phyloP scores from a whole-genome alignment of 2,329 filamentous ascomycete genomes.

The Hypoxylon sp. region DNA sequence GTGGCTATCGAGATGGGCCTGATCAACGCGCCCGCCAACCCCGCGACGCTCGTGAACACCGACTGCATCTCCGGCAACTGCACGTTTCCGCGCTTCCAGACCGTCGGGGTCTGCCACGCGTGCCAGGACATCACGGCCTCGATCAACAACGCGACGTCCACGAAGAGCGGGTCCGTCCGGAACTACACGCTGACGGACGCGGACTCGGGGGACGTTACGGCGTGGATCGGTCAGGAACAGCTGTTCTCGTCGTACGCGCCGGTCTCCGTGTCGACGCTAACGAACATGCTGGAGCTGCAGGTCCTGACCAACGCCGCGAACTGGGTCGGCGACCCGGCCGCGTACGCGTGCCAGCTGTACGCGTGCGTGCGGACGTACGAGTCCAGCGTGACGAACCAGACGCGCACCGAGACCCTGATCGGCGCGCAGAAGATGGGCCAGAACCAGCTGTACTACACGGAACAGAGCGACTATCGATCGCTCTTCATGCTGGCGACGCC shows the following conservation, averaged over 20 bases:
- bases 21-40: constrained; percentile 1
- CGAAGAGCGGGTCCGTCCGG: not conserved
- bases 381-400: not conserved
- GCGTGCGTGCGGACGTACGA: constrained; percentile 17
- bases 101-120: constrained; percentile 22
- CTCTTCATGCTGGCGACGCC: constrained; percentile 8
- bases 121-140: constrained; percentile 18
- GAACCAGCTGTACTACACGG: constrained; percentile 10
- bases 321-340: not conserved
- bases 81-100: constrained; percentile 17
- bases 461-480: not conserved
- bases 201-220: not conserved
- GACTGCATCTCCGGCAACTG: constrained; percentile 8
- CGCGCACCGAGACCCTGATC: not conserved
- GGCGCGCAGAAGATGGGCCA: constrained; percentile 6
- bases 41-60: not conserved
- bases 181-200: constrained; percentile 18
- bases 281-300: constrained; percentile 4
- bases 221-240: constrained; percentile 1
- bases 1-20: constrained; percentile 3
- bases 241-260: constrained; percentile 2
- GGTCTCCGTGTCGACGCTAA: not conserved
- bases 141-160: constrained; percentile 5
- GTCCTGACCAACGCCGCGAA: not conserved
- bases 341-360: constrained; percentile 12